Conservation (phyloP, 2,329 filamentous ascomycete species). For the Diplocarpon rosae region DNA sequence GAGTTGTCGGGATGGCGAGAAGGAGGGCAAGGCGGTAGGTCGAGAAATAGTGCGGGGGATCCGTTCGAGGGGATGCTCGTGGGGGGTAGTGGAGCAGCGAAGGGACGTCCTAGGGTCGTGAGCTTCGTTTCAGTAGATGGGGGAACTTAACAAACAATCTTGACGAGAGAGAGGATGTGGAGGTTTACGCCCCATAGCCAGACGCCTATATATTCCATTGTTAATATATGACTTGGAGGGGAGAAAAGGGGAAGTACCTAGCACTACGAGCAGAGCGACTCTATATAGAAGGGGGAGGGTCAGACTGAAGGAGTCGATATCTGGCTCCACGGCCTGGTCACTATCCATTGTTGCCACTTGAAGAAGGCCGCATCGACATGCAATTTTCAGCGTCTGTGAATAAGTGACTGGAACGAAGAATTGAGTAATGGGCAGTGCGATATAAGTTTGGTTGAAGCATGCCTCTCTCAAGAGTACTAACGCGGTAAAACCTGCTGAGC, state of each 20-base stretch:
- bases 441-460: not conserved
- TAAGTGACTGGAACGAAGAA: slow-evolving; percentile 20
- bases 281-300: slow-evolving; percentile 83
- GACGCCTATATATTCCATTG: slow-evolving; percentile 46
- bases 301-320: slow-evolving; percentile 78
- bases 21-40: slow-evolving; percentile 77
- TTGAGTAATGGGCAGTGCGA: too few relatives aligned
- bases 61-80: slow-evolving; percentile 52
- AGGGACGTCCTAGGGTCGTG: slow-evolving; percentile 54
- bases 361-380: slow-evolving; percentile 21
- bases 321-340: slow-evolving; percentile 57
- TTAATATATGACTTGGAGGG: slow-evolving; percentile 1
- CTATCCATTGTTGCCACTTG: slow-evolving; percentile 48
- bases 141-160: slow-evolving; percentile 47
- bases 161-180: slow-evolving; percentile 67
- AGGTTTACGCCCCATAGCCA: slow-evolving; percentile 95
- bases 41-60: slow-evolving; percentile 66
- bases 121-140: slow-evolving; percentile 1
- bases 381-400: slow-evolving; percentile 4
- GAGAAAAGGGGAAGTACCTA: slow-evolving; percentile 46
- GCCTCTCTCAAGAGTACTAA: too few relatives aligned
- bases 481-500: too few relatives aligned
- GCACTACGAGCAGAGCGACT: slow-evolving; percentile 71
- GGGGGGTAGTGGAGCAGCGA: slow-evolving; percentile 76
- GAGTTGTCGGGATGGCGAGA: slow-evolving; percentile 36